These are phyloP conservation scores for Ramaria sp. DNA, from an alignment of 768 basidiomycete species.

Conservation along the genomic window DNA sequence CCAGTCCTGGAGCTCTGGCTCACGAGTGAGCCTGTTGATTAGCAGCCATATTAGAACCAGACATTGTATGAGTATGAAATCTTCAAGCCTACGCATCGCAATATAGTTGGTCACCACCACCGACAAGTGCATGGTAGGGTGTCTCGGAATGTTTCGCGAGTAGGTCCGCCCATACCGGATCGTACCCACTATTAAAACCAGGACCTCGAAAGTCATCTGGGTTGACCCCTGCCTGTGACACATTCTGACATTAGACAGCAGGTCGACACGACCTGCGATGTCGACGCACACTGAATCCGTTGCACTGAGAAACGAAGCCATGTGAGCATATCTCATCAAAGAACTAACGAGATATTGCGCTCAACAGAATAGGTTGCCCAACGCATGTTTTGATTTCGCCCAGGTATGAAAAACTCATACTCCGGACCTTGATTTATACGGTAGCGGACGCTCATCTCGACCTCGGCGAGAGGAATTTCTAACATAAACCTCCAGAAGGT, in stretches of 20 bases:
- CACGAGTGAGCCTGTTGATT: slow-evolving; percentile 56
- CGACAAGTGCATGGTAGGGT: slow-evolving; percentile 87
- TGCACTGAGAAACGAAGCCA: slow-evolving; percentile 43
- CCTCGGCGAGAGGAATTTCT: slow-evolving; percentile 58
- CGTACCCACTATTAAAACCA: slow-evolving; percentile 72
- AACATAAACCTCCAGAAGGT: slow-evolving; percentile 95
- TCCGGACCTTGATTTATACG: slow-evolving; percentile 71
- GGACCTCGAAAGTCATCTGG: slow-evolving; percentile 77
- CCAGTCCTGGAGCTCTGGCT: slow-evolving; percentile 88
- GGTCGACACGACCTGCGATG: background rate
- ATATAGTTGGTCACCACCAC: slow-evolving; percentile 91
- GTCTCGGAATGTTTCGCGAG: slow-evolving; percentile 65
- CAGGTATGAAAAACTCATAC: slow-evolving; percentile 79
- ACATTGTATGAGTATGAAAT: background rate
- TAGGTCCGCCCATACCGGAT: slow-evolving; percentile 92
- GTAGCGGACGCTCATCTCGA: slow-evolving; percentile 74
- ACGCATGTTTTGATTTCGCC: slow-evolving; percentile 70
- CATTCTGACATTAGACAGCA: background rate
- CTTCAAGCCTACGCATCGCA: slow-evolving; percentile 54
- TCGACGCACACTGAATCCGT: slow-evolving; percentile 54
- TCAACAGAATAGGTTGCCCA: slow-evolving; percentile 80
- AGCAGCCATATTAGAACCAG: slow-evolving; percentile 1
- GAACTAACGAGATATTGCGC: slow-evolving; percentile 14
- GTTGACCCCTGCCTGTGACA: slow-evolving; percentile 55
- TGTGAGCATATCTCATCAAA: background rate